Base-by-base conservation (phyloP, 768 basidiomycete genomes). In the Hebeloma cylindrosporum region DNA sequence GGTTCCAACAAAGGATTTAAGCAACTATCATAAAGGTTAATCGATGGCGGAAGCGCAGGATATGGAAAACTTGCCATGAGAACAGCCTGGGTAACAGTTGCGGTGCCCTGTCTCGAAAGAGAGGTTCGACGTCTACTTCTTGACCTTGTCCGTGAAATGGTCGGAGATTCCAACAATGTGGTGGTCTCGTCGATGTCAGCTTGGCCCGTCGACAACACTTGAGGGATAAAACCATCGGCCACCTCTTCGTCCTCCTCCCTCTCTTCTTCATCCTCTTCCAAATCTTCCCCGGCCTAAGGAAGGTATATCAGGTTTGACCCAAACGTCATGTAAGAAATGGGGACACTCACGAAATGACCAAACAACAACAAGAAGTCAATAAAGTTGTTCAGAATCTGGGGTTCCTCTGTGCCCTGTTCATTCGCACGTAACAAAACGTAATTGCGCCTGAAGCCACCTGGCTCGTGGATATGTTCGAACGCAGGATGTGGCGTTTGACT, bases 1-100 rank as follows among this genome's bases (percentile, higher is more conserved):
- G 10, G 95, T 97, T 16, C 95, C 95, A 35, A 98, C 83, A 57
- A 98, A 98, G 1, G 88, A 82, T 67, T 97, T 97, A 47, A 96
- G 69, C 43, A 98, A 67, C 91, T 94, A 54, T 8, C 8, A 35
- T 47, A 35, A 48, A 23, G 3, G 13, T 18, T 5, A 29, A 29
- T 23, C 46, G n/a, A 5, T 10, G 33, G 7, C 25, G 21, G 5
- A 18, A 34, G 5, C 14, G 18, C 21, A 39, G 2, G 11, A 25
- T 7, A 35, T 25, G 8, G 17, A 20, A 30, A 14, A 61, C 79
- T 29, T 56, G 89, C 92, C 93, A 97, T 97, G 35, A 98, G 69
- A 6, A 93, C 82, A 16, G 95, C 95, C 66, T 97, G 91, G 2
- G 85, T 79, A 9, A 93, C 86, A 2, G 87, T 89, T 5, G 95